phyloP scores from a whole-genome alignment of 2,329 filamentous ascomycete species.

The Trichoderma lentiforme region DNA sequence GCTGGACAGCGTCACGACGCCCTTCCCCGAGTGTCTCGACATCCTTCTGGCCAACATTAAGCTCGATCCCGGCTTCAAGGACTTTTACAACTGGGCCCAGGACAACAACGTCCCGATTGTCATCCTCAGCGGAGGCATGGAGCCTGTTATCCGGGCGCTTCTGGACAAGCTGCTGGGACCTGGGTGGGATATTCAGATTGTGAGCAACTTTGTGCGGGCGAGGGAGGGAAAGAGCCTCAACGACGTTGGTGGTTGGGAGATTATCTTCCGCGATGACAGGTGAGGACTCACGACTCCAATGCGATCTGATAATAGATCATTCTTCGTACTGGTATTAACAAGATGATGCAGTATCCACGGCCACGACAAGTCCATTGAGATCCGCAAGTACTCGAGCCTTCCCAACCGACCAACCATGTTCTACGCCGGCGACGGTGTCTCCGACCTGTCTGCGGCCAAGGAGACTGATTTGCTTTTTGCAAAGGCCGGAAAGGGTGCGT shows the following conservation, averaged over 20 bases:
- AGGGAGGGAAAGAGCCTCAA: constrained; percentile 68
- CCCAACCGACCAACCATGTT: constrained; percentile 79
- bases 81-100: constrained; percentile 81
- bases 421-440: constrained; percentile 93
- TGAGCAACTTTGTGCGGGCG: constrained; percentile 76
- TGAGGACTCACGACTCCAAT: constrained; percentile 30
- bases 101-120: constrained; percentile 86
- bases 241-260: constrained; percentile 79
- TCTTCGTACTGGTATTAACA: neutral
- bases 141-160: constrained; percentile 81
- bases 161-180: constrained; percentile 76
- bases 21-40: constrained; percentile 78
- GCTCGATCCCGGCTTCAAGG: constrained; percentile 82
- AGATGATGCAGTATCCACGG: constrained; percentile 64
- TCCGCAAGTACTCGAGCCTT: constrained; percentile 78
- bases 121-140: constrained; percentile 89
- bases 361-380: constrained; percentile 94
- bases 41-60: constrained; percentile 78
- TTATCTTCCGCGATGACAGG: constrained; percentile 77
- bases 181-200: constrained; percentile 79
- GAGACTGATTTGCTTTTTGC: constrained; percentile 94
- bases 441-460: constrained; percentile 83
- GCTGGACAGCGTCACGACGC: constrained; percentile 80
- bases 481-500: constrained; percentile 78
- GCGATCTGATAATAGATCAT: neutral